phyloP scores from a whole-genome alignment of 2,329 filamentous ascomycete species.

The Claviceps maximensis region DNA sequence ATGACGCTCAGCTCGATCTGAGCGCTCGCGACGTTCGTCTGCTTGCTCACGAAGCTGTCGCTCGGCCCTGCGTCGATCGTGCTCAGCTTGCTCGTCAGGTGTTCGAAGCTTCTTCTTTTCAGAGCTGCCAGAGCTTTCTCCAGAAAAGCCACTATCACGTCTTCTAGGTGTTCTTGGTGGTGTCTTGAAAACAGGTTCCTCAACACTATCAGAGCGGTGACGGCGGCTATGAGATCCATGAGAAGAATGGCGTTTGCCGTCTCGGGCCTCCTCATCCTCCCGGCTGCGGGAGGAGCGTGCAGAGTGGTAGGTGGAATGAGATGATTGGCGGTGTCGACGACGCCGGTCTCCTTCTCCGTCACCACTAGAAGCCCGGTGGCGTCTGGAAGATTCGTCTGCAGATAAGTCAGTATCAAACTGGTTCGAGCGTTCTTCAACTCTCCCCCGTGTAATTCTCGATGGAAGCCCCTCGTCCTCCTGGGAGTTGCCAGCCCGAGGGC shows the following conservation, averaged over 20 bases:
- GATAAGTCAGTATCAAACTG: slow-evolving; percentile 41
- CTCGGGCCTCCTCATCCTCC: slow-evolving; percentile 18
- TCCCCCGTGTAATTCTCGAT: not conserved
- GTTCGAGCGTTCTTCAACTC: slow-evolving; percentile 8
- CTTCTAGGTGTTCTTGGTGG: slow-evolving; percentile 27
- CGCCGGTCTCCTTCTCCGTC: slow-evolving; percentile 27
- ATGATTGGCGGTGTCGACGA: slow-evolving; percentile 25
- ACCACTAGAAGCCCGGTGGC: slow-evolving; percentile 20
- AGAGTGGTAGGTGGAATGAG: slow-evolving; percentile 18
- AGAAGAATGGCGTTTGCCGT: slow-evolving; percentile 17
- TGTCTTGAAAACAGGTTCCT: slow-evolving; percentile 20
- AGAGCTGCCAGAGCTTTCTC: slow-evolving; percentile 25
- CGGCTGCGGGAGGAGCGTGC: slow-evolving; percentile 18
- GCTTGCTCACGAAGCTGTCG: slow-evolving; percentile 20
- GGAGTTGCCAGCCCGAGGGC: slow-evolving; percentile 13
- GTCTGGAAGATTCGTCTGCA: slow-evolving; percentile 36
- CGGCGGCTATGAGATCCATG: slow-evolving; percentile 18
- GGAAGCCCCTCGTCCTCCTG: slow-evolving; percentile 14
- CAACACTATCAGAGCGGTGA: slow-evolving; percentile 25
- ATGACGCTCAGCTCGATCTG: slow-evolving; percentile 6
- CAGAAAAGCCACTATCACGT: slow-evolving; percentile 33
- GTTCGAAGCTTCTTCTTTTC: slow-evolving; percentile 24
- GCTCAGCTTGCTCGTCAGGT: slow-evolving; percentile 35
- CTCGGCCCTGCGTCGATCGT: slow-evolving; percentile 37
- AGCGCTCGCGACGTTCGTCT: slow-evolving; percentile 14